Evolutionary conservation across 352 stramenopile species (phyloP).

Genomic region (Phytopythium mirpurense): DNA sequence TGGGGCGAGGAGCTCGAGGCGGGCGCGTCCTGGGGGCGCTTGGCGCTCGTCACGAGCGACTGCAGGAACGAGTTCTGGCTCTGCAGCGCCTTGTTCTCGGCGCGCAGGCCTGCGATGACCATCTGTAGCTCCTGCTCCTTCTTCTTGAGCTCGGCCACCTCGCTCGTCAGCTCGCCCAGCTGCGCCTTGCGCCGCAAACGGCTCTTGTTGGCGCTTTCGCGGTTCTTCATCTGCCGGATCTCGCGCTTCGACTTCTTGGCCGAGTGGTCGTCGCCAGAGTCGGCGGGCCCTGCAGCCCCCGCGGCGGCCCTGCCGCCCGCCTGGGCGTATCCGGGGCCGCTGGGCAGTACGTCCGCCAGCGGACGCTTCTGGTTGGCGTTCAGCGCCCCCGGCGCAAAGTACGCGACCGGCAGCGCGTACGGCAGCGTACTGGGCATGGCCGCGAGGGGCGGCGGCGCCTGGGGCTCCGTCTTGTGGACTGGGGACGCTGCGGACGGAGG

Average conservation of each 20-base stretch:
- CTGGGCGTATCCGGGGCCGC: conserved; percentile 4
- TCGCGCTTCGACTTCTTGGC: conserved; percentile 75
- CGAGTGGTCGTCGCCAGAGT: conserved; percentile 11
- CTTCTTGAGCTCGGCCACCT: conserved; percentile 60
- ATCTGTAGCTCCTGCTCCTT: conserved; percentile 69
- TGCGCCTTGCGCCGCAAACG: conserved; percentile 68
- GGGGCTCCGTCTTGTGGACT: conserved; percentile 1
- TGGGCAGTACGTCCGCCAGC: conserved; percentile 39
- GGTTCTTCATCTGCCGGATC: conserved; percentile 86
- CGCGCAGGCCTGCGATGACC: conserved; percentile 55
- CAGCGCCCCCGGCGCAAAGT: conserved; percentile 28
- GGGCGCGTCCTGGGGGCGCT: conserved; percentile 16
- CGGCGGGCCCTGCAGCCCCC: not conserved
- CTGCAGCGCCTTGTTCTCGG: conserved; percentile 76
- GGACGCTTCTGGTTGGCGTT: conserved; percentile 49
- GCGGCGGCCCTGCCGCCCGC: not conserved
- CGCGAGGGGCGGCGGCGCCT: conserved; percentile 6
- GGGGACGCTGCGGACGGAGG: not conserved
- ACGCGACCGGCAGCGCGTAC: conserved; percentile 61
- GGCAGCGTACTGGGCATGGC: conserved; percentile 20
- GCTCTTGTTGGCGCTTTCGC: conserved; percentile 81
- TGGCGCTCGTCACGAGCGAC: conserved; percentile 59
- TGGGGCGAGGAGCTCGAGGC: conserved; percentile 13
- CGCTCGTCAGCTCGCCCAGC: conserved; percentile 45
- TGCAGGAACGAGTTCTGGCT: conserved; percentile 77